Conservation (phyloP, 306 rosid species). For the Fragaria iinumae region DNA sequence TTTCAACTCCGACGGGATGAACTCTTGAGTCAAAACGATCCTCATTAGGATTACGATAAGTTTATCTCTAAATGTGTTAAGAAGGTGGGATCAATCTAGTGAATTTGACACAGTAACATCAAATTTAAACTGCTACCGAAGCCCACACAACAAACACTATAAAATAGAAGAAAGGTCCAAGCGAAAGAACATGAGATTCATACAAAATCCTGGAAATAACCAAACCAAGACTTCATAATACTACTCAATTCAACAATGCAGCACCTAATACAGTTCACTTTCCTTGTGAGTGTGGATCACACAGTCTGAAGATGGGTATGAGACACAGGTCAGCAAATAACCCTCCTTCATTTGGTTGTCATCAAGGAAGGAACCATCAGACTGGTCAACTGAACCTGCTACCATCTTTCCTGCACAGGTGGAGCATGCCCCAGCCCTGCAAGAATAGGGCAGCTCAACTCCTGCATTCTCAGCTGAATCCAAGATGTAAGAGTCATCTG, state of each 20-base stretch:
- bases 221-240: background rate
- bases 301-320: slow-evolving; percentile 70
- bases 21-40: too few relatives aligned
- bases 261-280: slow-evolving; percentile 58
- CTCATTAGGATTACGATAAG: background rate
- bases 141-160: slow-evolving; percentile 11
- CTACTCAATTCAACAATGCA: background rate
- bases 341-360: slow-evolving; percentile 57
- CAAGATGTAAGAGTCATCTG: slow-evolving; percentile 65
- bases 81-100: background rate
- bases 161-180: slow-evolving; percentile 9
- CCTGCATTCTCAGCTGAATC: slow-evolving; percentile 82
- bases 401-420: slow-evolving; percentile 62
- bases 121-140: background rate
- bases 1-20: too few relatives aligned
- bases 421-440: slow-evolving; percentile 84
- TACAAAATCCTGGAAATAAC: background rate
- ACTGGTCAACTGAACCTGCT: slow-evolving; percentile 61
- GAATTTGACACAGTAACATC: background rate
- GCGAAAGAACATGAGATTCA: background rate
- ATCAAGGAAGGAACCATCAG: slow-evolving; percentile 64
- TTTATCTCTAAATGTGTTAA: background rate
- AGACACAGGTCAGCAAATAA: slow-evolving; percentile 53
- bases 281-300: slow-evolving; percentile 87
- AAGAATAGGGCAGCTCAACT: slow-evolving; percentile 66